Percentiles rank a stretch among this genome's conserved stretches.
Conservation (phyloP, 1,139 yeast species). For the Hansenula sp. region DNA sequence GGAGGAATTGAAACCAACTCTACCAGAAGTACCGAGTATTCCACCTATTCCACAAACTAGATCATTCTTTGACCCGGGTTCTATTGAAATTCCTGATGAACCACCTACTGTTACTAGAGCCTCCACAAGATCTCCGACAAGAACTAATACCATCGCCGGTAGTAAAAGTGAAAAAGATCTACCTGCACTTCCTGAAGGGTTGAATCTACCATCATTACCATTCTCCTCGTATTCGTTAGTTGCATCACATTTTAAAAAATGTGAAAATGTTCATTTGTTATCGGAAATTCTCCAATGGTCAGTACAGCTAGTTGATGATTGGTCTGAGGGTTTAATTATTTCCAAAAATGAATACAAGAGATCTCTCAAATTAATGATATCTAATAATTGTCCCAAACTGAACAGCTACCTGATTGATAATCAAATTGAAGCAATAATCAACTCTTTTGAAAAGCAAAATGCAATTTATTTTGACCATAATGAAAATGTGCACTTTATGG, state of each 20-base stretch:
- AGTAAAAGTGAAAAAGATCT: conserved; percentile 26
- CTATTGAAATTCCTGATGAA: neutral
- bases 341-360: conserved; percentile 47
- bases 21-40: neutral
- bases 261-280: conserved; percentile 49
- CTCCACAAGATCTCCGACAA: neutral
- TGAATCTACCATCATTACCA: conserved; percentile 54
- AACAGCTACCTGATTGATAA: conserved; percentile 55
- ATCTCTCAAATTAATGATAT: conserved; percentile 49
- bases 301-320: conserved; percentile 31
- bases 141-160: neutral
- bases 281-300: conserved; percentile 50
- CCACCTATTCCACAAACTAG: conserved; percentile 1
- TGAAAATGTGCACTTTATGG: conserved; percentile 19
- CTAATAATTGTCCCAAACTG: conserved; percentile 46
- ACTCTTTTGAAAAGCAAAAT: conserved; percentile 40
- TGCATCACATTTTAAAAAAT: conserved; percentile 43
- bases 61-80: neutral
- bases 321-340: conserved; percentile 38
- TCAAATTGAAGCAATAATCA: conserved; percentile 49
- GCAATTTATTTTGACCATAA: conserved; percentile 39
- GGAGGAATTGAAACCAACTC: neutral
- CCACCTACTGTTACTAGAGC: conserved; percentile 9
- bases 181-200: conserved; percentile 46
- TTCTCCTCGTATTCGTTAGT: conserved; percentile 48